Conservation (phyloP, 208 protist species). For the Lotmaria passim region DNA sequence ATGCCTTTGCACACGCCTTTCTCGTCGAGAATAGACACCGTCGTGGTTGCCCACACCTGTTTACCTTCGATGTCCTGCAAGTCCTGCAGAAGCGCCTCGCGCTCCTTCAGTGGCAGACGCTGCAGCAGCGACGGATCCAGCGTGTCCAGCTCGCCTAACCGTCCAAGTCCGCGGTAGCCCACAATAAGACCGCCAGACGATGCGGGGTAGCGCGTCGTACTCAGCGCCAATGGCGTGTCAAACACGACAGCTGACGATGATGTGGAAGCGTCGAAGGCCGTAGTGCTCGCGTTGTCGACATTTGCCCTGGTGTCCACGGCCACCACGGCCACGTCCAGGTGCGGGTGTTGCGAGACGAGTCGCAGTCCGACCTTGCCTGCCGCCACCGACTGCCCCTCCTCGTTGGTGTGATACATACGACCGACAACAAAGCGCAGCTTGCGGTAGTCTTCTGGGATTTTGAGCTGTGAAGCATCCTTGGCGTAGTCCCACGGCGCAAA, state of each 20-base stretch:
- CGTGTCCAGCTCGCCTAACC: slow-evolving; percentile 76
- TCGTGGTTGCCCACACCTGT: slow-evolving; percentile 34
- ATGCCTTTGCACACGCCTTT: slow-evolving; percentile 61
- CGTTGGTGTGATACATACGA: slow-evolving; percentile 41
- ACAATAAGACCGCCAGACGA: slow-evolving; percentile 23
- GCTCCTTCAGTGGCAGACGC: slow-evolving; percentile 45
- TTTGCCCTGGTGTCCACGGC: slow-evolving; percentile 8
- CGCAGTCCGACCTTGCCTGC: slow-evolving; percentile 29
- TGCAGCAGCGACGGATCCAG: slow-evolving; percentile 72
- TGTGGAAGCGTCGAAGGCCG: neutral
- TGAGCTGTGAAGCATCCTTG: slow-evolving; percentile 58
- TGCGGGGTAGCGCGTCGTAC: slow-evolving; percentile 6
- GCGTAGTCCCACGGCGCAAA: slow-evolving; percentile 75
- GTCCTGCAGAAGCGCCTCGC: slow-evolving; percentile 55
- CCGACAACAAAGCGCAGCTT: slow-evolving; percentile 72
- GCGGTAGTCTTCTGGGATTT: slow-evolving; percentile 80
- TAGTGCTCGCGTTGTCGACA: neutral
- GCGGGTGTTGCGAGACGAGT: slow-evolving; percentile 63
- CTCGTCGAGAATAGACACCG: slow-evolving; percentile 49
- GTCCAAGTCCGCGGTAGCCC: slow-evolving; percentile 67
- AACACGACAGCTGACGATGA: neutral
- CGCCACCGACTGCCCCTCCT: slow-evolving; percentile 34
- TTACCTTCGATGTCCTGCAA: slow-evolving; percentile 70
- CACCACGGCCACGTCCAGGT: slow-evolving; percentile 65
- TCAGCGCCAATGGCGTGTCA: slow-evolving; percentile 19